phyloP scores from a whole-genome alignment of 257 asterid genomes.

The Solanum sejunctum region DNA sequence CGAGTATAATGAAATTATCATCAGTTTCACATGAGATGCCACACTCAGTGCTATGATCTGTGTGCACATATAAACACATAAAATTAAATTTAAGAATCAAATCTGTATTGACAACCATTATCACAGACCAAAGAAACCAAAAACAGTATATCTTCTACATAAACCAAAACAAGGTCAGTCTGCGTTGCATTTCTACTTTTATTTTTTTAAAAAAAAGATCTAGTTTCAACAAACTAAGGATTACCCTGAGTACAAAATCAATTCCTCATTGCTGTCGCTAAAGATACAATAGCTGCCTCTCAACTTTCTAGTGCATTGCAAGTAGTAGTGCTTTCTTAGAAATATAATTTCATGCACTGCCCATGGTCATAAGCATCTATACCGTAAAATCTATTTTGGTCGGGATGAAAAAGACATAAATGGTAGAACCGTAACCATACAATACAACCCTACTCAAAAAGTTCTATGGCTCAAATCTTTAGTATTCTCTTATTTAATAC shows the following conservation, averaged over 20 bases:
- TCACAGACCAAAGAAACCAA: background rate
- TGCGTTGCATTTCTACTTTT: background rate
- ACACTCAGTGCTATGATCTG: background rate
- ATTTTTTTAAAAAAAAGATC: background rate
- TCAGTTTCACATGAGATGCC: background rate
- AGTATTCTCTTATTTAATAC: background rate
- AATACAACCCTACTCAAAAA: background rate
- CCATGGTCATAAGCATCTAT: background rate
- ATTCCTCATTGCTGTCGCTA: background rate
- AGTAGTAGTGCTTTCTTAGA: background rate
- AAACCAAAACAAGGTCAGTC: background rate
- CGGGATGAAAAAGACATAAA: background rate
- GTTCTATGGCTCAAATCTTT: background rate
- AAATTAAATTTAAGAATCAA: background rate
- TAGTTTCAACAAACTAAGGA: background rate
- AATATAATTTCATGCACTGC: background rate
- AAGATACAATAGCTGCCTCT: background rate
- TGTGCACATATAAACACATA: background rate
- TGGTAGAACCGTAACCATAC: background rate
- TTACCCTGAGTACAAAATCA: background rate
- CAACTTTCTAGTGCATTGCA: background rate
- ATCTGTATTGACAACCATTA: background rate
- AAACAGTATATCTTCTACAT: background rate
- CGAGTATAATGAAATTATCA: background rate
- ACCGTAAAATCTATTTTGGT: background rate